Evolutionary conservation across 345 rosid genomes (phyloP).

Genomic region (Gossypium stocksii): DNA sequence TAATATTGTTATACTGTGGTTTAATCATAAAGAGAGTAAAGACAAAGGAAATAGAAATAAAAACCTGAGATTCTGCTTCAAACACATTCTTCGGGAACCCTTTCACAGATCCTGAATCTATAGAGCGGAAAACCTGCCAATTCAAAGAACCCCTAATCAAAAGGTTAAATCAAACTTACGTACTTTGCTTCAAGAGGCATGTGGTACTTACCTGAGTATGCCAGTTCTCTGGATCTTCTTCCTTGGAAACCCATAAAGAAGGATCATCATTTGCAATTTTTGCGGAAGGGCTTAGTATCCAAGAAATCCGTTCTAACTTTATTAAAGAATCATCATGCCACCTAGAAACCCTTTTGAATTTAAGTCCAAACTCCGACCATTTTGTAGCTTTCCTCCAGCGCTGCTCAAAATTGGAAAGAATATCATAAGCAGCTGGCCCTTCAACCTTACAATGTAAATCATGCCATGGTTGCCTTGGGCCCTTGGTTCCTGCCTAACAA

Average conservation of each 20-base stretch:
- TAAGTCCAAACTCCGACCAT: constrained; percentile 60
- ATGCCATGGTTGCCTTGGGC: constrained; percentile 90
- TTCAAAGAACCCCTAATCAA: not conserved
- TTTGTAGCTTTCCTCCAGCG: constrained; percentile 84
- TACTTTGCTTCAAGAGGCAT: constrained; percentile 4
- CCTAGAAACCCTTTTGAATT: constrained; percentile 52
- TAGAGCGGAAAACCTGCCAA: constrained; percentile 68
- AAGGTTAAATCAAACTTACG: not conserved
- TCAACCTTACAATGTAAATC: constrained; percentile 84
- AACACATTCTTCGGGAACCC: constrained; percentile 73
- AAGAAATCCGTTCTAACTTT: constrained; percentile 78
- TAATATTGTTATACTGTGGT: not conserved
- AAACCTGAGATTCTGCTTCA: constrained; percentile 61
- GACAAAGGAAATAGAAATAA: not conserved
- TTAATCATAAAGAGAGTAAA: not conserved
- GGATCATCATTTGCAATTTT: constrained; percentile 40
- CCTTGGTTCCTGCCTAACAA: constrained; percentile 55
- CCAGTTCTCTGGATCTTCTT: constrained; percentile 67
- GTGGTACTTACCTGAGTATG: constrained; percentile 57
- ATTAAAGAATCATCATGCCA: constrained; percentile 86
- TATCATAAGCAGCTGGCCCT: constrained; percentile 94
- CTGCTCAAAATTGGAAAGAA: constrained; percentile 83
- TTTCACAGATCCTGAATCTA: constrained; percentile 84
- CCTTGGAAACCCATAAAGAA: constrained; percentile 44
- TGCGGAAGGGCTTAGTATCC: constrained; percentile 69